Evolutionary conservation across 306 rosid species (phyloP), one percentile per base, ranked within the genome.

Genomic region (Amphicarpaea edgeworthii): DNA sequence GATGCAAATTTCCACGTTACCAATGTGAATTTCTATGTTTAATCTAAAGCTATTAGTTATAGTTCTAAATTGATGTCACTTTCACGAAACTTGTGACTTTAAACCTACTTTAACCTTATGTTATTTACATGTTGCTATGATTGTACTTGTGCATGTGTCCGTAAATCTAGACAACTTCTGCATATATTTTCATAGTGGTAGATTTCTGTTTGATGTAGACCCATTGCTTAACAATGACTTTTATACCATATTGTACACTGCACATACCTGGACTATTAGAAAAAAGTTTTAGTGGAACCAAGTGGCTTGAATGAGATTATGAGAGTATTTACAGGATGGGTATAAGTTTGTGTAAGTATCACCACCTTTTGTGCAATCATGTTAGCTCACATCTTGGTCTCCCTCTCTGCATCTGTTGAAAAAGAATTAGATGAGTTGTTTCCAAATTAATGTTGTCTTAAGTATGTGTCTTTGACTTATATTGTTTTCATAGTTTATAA

Each of bases 91-190:
- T 14, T 37, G 3, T 12, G 19, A 49, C 49, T 57, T 74, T n/a
- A n/a, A n/a, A n/a, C n/a, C n/a, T n/a, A n/a, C n/a, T n/a, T n/a
- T 59, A 51, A 41, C 37, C 2, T 19, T 3, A 41, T 16, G 21
- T 62, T 63, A 10, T 28, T 63, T 72, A 30, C 12, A 17, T 50
- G 67, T 61, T 12, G 8, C 37, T 54, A 57, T n/a, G n/a, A n/a
- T n/a, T n/a, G n/a, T 57, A 26, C 55, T n/a, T 65, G 53, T 41
- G 16, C 14, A 10, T 17, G 46, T 49, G 28, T 53, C 37, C 12
- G 38, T 51, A 12, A 8, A 71, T 71, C 38, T 34, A 12, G 40
- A 53, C 41, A 26, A 28, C 19, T 32, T 43, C 26, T 51, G 30
- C 23, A 19, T 20, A 9, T 71, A 12, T 11, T 70, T 37, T 50